Evolutionary conservation across 257 asterid species (phyloP).

Genomic region (Parsonsia alboflavescens): DNA sequence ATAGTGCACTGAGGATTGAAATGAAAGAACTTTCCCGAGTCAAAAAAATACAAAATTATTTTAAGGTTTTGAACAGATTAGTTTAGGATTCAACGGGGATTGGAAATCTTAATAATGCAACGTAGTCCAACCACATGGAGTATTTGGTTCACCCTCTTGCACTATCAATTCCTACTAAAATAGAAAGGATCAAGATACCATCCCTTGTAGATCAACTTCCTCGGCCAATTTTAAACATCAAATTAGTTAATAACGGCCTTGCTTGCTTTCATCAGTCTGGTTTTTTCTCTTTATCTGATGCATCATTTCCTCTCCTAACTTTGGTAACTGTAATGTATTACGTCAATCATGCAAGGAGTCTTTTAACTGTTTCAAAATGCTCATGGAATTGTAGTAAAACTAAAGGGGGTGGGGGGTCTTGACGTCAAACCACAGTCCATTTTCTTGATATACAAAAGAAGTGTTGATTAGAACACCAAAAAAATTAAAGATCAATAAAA

Average conservation of each 20-base stretch:
- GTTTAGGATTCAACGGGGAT: constrained; percentile 23
- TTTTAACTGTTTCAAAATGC: no score
- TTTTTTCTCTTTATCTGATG: no score
- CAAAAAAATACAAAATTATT: background rate
- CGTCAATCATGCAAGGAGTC: no score
- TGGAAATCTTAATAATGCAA: constrained; percentile 19
- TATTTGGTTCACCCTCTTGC: constrained; percentile 49
- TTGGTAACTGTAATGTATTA: no score
- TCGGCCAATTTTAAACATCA: background rate
- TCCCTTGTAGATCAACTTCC: background rate
- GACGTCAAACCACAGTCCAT: no score
- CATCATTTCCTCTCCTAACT: no score
- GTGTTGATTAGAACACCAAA: no score
- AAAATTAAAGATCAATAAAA: no score
- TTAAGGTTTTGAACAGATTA: background rate
- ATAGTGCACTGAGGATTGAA: constrained; percentile 20
- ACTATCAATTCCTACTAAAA: constrained; percentile 1
- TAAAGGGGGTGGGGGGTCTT: no score
- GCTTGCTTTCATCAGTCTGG: no score
- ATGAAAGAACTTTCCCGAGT: background rate
- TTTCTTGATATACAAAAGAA: no score
- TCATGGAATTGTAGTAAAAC: no score
- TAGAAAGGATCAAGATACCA: constrained; percentile 5
- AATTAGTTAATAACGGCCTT: background rate
- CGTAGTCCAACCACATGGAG: constrained; percentile 35